Conservation (phyloP, 169 alveolate species). For the Plasmodium ovale region DNA sequence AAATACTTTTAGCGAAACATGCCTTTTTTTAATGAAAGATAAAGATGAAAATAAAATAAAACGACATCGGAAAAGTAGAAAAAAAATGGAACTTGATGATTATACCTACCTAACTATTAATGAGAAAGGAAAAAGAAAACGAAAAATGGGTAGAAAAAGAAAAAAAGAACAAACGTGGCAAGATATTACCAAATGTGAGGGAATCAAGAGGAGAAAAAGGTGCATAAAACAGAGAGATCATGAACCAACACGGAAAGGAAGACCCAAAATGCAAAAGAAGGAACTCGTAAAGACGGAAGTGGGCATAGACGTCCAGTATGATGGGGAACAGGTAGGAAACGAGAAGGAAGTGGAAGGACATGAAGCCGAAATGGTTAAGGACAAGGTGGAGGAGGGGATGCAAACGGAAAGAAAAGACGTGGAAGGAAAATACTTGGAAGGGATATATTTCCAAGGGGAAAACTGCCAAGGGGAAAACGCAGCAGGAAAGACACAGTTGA, state of each 20-base stretch:
- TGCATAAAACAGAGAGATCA: neutral
- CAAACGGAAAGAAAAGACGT: neutral
- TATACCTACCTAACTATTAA: too few species aligned
- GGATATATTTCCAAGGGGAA: neutral
- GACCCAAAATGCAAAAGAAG: neutral
- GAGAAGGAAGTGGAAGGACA: neutral
- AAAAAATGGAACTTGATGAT: neutral
- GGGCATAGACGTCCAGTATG: too few species aligned
- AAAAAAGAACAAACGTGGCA: too few species aligned
- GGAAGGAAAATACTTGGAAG: neutral
- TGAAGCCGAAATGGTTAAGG: neutral
- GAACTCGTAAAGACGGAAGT: neutral
- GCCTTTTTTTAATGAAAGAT: neutral
- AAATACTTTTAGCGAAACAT: neutral
- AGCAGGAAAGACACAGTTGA: neutral
- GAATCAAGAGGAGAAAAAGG: neutral
- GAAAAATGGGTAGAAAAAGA: slow-evolving; percentile 1
- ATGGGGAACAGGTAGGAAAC: neutral
- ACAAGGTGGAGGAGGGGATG: neutral
- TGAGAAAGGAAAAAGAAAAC: neutral
- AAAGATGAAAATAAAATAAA: neutral
- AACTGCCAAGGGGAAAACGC: neutral
- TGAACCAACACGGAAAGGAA: neutral
- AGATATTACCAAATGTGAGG: too few species aligned
- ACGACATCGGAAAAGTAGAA: neutral